Conservation (phyloP, 1,139 yeast genomes). For the Scheffersomyces quercinus region DNA sequence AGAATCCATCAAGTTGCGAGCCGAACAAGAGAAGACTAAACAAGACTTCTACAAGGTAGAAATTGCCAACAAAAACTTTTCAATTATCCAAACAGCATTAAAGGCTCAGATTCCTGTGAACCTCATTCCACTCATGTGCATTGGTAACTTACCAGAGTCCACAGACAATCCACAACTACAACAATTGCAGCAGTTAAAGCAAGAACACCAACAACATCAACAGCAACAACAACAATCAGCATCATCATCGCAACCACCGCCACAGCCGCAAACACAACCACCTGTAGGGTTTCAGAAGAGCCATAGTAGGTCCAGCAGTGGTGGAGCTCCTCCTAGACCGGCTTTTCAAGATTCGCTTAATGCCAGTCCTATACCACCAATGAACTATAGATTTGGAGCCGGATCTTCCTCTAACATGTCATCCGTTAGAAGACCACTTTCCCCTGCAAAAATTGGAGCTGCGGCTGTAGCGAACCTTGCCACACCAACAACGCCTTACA, state of each 20-base stretch:
- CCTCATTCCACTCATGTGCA: slow-evolving; percentile 66
- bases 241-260: neutral
- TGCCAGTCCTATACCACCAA: slow-evolving; percentile 37
- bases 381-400: slow-evolving; percentile 44
- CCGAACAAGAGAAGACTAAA: slow-evolving; percentile 81
- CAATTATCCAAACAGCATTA: slow-evolving; percentile 62
- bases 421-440: slow-evolving; percentile 41
- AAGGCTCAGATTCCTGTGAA: slow-evolving; percentile 66
- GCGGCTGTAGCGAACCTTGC: slow-evolving; percentile 63
- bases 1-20: slow-evolving; percentile 62
- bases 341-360: slow-evolving; percentile 17
- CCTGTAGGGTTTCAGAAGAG: neutral
- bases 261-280: neutral
- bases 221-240: slow-evolving; percentile 1
- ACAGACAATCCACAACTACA: neutral
- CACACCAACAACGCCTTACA: slow-evolving; percentile 34
- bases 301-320: slow-evolving; percentile 8
- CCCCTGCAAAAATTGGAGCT: slow-evolving; percentile 76
- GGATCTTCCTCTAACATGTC: slow-evolving; percentile 18
- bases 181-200: slow-evolving; percentile 2
- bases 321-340: slow-evolving; percentile 12
- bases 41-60: slow-evolving; percentile 79
- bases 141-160: slow-evolving; percentile 16
- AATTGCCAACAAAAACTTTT: slow-evolving; percentile 57
- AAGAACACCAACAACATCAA: slow-evolving; percentile 1